A percentile compares a stretch with the other conserved stretches of the same genome.
These are phyloP conservation scores for Aspergillus cejpii DNA, from an alignment of 2,329 filamentous ascomycete species.

Conservation along the genomic window DNA sequence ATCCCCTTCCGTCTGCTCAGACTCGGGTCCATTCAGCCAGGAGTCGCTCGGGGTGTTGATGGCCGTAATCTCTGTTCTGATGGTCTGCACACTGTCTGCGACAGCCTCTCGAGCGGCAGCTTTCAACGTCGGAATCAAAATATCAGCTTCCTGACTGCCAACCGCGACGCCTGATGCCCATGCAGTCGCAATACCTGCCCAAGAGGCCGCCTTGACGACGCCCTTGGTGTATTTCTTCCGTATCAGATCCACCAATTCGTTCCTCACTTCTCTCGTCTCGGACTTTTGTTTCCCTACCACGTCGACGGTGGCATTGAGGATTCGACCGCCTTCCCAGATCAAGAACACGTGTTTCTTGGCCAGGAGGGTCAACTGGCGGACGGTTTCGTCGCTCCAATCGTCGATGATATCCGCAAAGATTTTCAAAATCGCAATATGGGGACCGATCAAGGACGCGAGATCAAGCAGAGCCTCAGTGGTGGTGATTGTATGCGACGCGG, in stretches of 20 bases:
- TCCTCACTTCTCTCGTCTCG: constrained; percentile 27
- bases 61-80: constrained; percentile 38
- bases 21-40: constrained; percentile 10
- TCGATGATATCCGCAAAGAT: constrained; percentile 57
- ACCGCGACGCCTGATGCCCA: constrained; percentile 35
- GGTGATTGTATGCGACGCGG: constrained; percentile 53
- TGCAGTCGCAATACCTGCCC: constrained; percentile 36
- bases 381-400: constrained; percentile 54
- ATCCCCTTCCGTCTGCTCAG: constrained; percentile 10
- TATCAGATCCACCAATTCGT: constrained; percentile 30
- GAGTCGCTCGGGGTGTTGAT: constrained; percentile 15
- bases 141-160: constrained; percentile 35
- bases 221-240: constrained; percentile 38
- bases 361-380: constrained; percentile 32
- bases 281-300: constrained; percentile 24
- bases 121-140: constrained; percentile 39
- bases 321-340: constrained; percentile 38
- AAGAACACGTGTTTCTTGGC: constrained; percentile 36
- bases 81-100: constrained; percentile 33
- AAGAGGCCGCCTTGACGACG: constrained; percentile 32
- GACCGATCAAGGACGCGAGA: constrained; percentile 53
- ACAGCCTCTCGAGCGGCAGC: constrained; percentile 39
- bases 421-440: constrained; percentile 55
- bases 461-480: constrained; percentile 50
- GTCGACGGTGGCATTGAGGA: constrained; percentile 34